Evolutionary conservation across 306 rosid species (phyloP).

Genomic region (Sophora flavescens): DNA sequence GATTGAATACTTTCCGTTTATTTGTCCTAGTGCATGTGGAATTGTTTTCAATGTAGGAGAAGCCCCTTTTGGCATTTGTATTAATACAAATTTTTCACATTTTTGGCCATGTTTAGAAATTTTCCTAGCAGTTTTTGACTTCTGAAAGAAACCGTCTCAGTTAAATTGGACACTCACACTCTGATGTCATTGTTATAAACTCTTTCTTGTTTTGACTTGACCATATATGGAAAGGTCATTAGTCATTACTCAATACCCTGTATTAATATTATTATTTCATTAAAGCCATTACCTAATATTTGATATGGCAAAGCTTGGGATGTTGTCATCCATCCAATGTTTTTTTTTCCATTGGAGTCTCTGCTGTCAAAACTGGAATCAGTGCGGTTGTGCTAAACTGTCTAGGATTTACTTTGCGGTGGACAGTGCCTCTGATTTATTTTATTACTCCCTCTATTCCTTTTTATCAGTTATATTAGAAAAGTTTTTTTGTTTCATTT

Average conservation of each 20-base stretch:
- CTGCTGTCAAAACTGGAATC: slow-evolving; percentile 10
- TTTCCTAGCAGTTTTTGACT: slow-evolving; percentile 7
- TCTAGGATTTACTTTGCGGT: slow-evolving; percentile 24
- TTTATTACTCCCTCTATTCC: not conserved
- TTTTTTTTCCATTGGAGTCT: not conserved
- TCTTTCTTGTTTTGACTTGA: slow-evolving; percentile 17
- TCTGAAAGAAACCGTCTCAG: slow-evolving; percentile 3
- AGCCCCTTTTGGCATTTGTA: slow-evolving; percentile 17
- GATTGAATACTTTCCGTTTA: not conserved
- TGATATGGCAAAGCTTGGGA: slow-evolving; percentile 16
- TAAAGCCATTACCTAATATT: not conserved
- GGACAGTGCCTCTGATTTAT: not conserved
- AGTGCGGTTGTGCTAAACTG: not conserved
- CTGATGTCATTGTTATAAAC: slow-evolving; percentile 12
- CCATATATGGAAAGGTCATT: not conserved
- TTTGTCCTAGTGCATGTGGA: slow-evolving; percentile 13
- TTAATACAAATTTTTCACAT: slow-evolving; percentile 4
- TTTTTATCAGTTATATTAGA: not conserved
- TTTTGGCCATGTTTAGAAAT: not conserved
- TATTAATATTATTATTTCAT: not conserved
- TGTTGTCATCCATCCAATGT: slow-evolving; percentile 19
- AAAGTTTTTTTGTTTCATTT: not conserved
- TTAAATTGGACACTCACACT: slow-evolving; percentile 18
- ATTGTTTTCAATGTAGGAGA: not conserved
- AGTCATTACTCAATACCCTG: not conserved